These are phyloP conservation scores for Beauveria rudraprayagi DNA, from an alignment of 2,329 filamentous ascomycete species.

Conservation along the genomic window DNA sequence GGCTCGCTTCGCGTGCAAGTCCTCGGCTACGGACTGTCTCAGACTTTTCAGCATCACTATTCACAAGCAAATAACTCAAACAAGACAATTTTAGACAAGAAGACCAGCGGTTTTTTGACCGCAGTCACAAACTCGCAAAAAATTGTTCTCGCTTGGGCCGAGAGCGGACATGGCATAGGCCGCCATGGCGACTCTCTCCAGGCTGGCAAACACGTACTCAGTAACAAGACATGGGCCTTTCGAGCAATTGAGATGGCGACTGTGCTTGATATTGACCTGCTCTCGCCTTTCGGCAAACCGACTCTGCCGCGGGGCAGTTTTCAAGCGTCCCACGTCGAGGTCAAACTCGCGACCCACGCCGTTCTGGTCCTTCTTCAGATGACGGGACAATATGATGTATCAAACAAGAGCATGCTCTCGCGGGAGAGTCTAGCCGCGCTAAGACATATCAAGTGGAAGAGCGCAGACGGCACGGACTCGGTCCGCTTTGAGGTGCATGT, in stretches of 20 bases:
- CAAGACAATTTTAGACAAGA: neutral
- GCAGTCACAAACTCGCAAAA: neutral
- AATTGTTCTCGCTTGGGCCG: neutral
- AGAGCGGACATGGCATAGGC: conserved; percentile 22
- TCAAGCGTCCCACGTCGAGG: conserved; percentile 30
- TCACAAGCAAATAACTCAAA: neutral
- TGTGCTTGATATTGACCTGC: conserved; percentile 23
- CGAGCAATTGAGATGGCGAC: conserved; percentile 23
- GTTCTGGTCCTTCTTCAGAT: conserved; percentile 21
- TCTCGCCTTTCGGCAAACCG: conserved; percentile 21
- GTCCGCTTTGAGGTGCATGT: conserved; percentile 26
- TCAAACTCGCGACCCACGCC: conserved; percentile 30
- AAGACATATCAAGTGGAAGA: conserved; percentile 17
- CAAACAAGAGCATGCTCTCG: conserved; percentile 14
- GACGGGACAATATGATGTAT: neutral
- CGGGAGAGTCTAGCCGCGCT: conserved; percentile 18
- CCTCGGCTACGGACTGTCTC: neutral
- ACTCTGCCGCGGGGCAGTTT: conserved; percentile 15
- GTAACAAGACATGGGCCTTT: conserved; percentile 24
- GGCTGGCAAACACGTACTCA: conserved; percentile 16
- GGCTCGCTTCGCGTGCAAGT: neutral
- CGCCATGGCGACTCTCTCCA: conserved; percentile 23
- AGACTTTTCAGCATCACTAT: neutral
- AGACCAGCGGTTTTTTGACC: neutral
- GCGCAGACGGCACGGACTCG: conserved; percentile 17